Percentiles rank a stretch among this genome's conserved stretches.
Conservation (phyloP, 805 yeast species). For the Peterozyma xylosa region DNA sequence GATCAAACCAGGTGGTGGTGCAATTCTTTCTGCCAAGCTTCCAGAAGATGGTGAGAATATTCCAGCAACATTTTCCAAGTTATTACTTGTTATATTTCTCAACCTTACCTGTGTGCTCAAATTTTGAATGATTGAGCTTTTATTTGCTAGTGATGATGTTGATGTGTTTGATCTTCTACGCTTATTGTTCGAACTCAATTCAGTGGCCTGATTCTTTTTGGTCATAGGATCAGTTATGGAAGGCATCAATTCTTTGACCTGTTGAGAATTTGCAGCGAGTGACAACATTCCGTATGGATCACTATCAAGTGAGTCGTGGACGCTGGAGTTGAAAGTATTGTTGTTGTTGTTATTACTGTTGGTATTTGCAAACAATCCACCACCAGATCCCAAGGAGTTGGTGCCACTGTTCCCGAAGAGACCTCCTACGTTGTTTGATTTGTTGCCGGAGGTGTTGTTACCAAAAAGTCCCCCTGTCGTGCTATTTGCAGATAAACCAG, state of each 20-base stretch:
- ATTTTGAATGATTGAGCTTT: slow-evolving; percentile 9
- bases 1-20: slow-evolving; percentile 5
- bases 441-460: slow-evolving; percentile 9
- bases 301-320: slow-evolving; percentile 4
- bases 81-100: slow-evolving; percentile 12
- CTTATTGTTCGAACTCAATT: not conserved
- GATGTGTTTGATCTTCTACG: not conserved
- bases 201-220: not conserved
- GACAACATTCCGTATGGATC: slow-evolving; percentile 25
- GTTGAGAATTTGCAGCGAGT: slow-evolving; percentile 13
- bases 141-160: slow-evolving; percentile 10
- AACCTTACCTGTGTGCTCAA: slow-evolving; percentile 14
- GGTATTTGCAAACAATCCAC: slow-evolving; percentile 14
- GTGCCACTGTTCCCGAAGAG: slow-evolving; percentile 15
- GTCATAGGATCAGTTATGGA: slow-evolving; percentile 25
- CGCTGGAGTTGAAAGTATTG: not conserved
- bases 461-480: slow-evolving; percentile 1
- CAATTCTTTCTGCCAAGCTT: slow-evolving; percentile 7
- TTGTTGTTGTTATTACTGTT: slow-evolving; percentile 1
- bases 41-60: slow-evolving; percentile 18
- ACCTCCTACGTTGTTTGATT: slow-evolving; percentile 12
- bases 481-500: slow-evolving; percentile 12
- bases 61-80: slow-evolving; percentile 20
- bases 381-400: slow-evolving; percentile 11
- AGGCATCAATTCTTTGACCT: slow-evolving; percentile 6